Base-by-base conservation (phyloP, 306 rosid species). In the Gynostemma pentaphyllum region DNA sequence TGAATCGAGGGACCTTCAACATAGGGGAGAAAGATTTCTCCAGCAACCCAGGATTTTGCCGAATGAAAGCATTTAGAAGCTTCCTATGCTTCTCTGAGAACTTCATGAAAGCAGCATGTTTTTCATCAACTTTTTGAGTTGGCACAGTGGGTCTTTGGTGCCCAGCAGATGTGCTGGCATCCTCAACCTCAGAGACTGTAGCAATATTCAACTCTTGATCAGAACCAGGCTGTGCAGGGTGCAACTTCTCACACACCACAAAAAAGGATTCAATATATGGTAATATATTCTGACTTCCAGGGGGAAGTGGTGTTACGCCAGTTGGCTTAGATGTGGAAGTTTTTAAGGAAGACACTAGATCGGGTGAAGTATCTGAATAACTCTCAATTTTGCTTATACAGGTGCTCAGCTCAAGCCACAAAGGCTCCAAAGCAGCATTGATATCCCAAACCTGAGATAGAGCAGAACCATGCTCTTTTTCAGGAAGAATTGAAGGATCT, bases 21-120 rank as follows among this genome's bases (percentile, higher is more conserved):
- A 91, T 70, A 30, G 88, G 95, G 61, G 96, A 81, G 78, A 91
- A 82, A 29, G 97, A 91, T 62, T 91, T 91, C 74, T 91, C 97
- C 66, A 91, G 87, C 85, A 91, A 80, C 32, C 91, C 96, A 40
- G 97, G 91, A 79, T 87, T 87, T 82, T 91, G 97, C 74, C 97
- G 84, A 72, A 91, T 80, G 57, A 91, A 91, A 75, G 97, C 89
- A 80, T 91, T 91, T 21, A 91, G 72, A 69, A 91, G 76, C 71
- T 91, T 91, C 85, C 96, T 75, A 62, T 91, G 97, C 82, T 87
- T 91, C 83, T 91, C 97, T 2, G 97, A 87, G 70, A 91, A 91
- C 82, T 86, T 91, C 63, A 84, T 78, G 28, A 91, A 85, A 55
- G 92, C 83, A 68, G 78, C 67, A 53, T 87, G 82, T 61, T 91